Evolutionary conservation across 352 stramenopile species (phyloP), one percentile per base, ranked within the genome.

Genomic region (Thalassiosira allenii): DNA sequence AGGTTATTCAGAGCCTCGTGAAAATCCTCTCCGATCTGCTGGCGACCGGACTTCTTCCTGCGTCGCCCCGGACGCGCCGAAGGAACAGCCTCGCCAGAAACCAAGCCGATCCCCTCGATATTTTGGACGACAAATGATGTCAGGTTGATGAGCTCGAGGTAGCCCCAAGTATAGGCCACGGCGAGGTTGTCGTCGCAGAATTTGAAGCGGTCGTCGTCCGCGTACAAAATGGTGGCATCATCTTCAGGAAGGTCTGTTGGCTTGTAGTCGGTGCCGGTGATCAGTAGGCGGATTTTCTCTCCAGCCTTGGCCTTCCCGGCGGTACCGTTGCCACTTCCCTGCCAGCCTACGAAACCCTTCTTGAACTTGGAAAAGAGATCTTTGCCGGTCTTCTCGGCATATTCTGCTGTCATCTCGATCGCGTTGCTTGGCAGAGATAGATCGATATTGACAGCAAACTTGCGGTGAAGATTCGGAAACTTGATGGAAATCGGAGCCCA

Each of bases 251-350:
- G 37, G 37, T 8, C 9, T n/a, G 37, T 17, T 17, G 9, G 8
- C 37, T 47, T 17, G 37, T 47, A 47, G 37, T 47, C 37, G 8
- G 9, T 8, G 17, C 17, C 37, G 8, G 9, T 47, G 37, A 47
- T 17, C 37, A 47, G 17, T 17, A 47, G 37, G 37, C 37, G 53
- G 8, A 30, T n/a, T 3, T 12, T n/a, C n/a, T 63, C 3, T 14
- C 17, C 17, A 22, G 27, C 23, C 17, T 17, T 40, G 53, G 5
- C 32, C 53, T 40, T 22, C 6, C 32, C 34, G 8, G 8, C 3
- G 8, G 20, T 37, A 12, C 53, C 53, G 32, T 63, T 63, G 25
- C 53, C 53, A 37, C 29, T 63, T 8, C 34, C 8, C n/a, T 63
- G 25, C 53, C 53, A 63, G n/a, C 23, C 9, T 22, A 4, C n/a